Conservation (phyloP, 768 basidiomycete species). For the Hysterangium stoloniferum region DNA sequence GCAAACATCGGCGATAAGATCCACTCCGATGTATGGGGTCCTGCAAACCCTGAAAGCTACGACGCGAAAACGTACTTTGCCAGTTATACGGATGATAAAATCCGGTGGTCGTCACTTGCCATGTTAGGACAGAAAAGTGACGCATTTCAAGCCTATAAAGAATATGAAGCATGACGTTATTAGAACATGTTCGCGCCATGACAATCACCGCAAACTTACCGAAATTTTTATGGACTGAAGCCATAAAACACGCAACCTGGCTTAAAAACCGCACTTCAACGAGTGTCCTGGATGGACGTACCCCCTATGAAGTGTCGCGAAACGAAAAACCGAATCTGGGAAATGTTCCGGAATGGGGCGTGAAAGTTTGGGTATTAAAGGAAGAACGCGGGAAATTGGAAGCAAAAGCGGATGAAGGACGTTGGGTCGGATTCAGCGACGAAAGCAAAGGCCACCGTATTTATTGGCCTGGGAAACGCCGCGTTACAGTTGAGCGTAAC, state of each 20-base stretch:
- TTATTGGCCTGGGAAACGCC: conserved; percentile 26
- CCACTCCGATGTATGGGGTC: conserved; percentile 40
- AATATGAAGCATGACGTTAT: conserved; percentile 29
- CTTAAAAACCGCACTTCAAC: conserved; percentile 28
- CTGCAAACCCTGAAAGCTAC: conserved; percentile 24
- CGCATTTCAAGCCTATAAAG: conserved; percentile 23
- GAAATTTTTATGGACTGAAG: conserved; percentile 32
- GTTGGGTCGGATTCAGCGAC: conserved; percentile 29
- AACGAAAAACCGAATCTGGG: neutral
- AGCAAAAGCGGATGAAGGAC: conserved; percentile 19
- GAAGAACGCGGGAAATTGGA: conserved; percentile 21
- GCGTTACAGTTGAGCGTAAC: conserved; percentile 21
- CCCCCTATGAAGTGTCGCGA: conserved; percentile 6
- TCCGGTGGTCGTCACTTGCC: conserved; percentile 18
- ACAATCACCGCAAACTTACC: conserved; percentile 30
- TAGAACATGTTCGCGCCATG: conserved; percentile 28
- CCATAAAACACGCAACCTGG: conserved; percentile 27
- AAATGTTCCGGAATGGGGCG: conserved; percentile 19
- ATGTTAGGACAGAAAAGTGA: conserved; percentile 28
- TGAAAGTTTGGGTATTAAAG: conserved; percentile 20
- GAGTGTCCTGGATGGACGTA: conserved; percentile 16
- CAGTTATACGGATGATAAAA: conserved; percentile 24
- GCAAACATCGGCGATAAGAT: conserved; percentile 28
- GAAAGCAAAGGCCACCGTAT: conserved; percentile 24
- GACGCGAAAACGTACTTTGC: conserved; percentile 19